These are phyloP conservation scores for Tulasnella sp. DNA, from an alignment of 768 basidiomycete genomes.

Conservation along the genomic window DNA sequence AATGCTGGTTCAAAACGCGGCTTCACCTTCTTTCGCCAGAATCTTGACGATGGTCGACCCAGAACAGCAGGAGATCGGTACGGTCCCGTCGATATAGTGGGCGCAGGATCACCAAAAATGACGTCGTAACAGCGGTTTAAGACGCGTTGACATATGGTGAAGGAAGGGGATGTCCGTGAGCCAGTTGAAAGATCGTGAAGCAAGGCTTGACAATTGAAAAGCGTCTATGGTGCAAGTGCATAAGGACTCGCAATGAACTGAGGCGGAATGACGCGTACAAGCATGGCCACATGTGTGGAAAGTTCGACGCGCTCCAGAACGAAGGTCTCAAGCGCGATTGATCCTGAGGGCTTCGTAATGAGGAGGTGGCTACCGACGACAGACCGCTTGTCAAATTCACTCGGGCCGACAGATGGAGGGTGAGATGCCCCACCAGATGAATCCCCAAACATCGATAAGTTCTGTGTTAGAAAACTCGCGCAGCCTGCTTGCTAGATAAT, in stretches of 20 bases:
- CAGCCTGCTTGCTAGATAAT: conserved; percentile 74
- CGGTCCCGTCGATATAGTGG: conserved; percentile 46
- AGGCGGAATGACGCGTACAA: conserved; percentile 43
- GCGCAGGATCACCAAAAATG: conserved; percentile 81
- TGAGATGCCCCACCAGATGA: conserved; percentile 53
- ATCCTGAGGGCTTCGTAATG: conserved; percentile 83
- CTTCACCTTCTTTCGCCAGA: conserved; percentile 54
- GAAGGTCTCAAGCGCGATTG: conserved; percentile 88
- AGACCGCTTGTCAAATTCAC: conserved; percentile 19
- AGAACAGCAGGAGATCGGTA: conserved; percentile 52
- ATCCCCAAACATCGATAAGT: conserved; percentile 79
- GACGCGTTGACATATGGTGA: conserved; percentile 84
- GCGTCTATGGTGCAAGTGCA: conserved; percentile 43
- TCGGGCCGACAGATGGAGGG: neutral
- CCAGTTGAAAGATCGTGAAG: conserved; percentile 63
- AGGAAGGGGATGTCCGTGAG: conserved; percentile 60
- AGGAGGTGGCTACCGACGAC: conserved; percentile 66
- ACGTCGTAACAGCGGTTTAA: conserved; percentile 90
- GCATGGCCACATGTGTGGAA: conserved; percentile 91
- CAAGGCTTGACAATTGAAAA: conserved; percentile 98
- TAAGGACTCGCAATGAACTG: conserved; percentile 22
- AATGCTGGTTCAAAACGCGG: conserved; percentile 62
- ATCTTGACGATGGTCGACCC: conserved; percentile 33
- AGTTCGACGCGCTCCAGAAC: conserved; percentile 79
- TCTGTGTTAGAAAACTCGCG: conserved; percentile 55